Evolutionary conservation across 352 stramenopile species (phyloP).

Genomic region (Globisporangium viniferum): DNA sequence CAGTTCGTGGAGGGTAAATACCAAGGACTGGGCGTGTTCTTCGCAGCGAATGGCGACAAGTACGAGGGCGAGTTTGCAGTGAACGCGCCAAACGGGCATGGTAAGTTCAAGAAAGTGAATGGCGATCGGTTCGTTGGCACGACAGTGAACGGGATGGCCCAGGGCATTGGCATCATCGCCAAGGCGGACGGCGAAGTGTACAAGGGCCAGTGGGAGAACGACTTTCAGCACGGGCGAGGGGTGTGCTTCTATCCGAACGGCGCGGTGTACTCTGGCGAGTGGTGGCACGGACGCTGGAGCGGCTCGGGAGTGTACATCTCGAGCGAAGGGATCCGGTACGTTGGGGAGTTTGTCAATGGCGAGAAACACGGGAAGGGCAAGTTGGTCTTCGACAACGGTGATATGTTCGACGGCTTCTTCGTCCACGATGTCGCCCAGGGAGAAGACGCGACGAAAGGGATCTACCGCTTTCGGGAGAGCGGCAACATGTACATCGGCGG

Average conservation of each 20-base stretch:
- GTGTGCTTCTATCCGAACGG: constrained; percentile 80
- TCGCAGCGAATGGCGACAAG: constrained; percentile 69
- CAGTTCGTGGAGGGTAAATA: constrained; percentile 76
- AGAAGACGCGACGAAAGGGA: constrained; percentile 45
- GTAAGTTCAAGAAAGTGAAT: constrained; percentile 67
- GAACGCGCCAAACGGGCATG: constrained; percentile 46
- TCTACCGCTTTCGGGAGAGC: constrained; percentile 61
- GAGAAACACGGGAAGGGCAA: constrained; percentile 65
- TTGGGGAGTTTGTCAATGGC: constrained; percentile 55
- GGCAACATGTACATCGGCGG: constrained; percentile 69
- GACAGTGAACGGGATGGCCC: constrained; percentile 55
- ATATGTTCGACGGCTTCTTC: constrained; percentile 74
- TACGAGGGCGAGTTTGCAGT: constrained; percentile 73
- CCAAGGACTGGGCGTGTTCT: constrained; percentile 66
- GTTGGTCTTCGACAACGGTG: constrained; percentile 71
- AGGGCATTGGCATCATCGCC: constrained; percentile 76
- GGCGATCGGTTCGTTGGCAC: constrained; percentile 65
- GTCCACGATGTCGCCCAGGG: constrained; percentile 46
- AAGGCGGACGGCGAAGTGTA: constrained; percentile 88
- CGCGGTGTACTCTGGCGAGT: constrained; percentile 66
- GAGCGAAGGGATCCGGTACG: constrained; percentile 63
- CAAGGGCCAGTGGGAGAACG: constrained; percentile 70
- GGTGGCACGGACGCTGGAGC: constrained; percentile 56
- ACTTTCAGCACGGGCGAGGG: constrained; percentile 60
- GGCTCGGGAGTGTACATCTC: constrained; percentile 66